Base-by-base conservation (phyloP, 306 rosid species). In the Malus fusca region DNA sequence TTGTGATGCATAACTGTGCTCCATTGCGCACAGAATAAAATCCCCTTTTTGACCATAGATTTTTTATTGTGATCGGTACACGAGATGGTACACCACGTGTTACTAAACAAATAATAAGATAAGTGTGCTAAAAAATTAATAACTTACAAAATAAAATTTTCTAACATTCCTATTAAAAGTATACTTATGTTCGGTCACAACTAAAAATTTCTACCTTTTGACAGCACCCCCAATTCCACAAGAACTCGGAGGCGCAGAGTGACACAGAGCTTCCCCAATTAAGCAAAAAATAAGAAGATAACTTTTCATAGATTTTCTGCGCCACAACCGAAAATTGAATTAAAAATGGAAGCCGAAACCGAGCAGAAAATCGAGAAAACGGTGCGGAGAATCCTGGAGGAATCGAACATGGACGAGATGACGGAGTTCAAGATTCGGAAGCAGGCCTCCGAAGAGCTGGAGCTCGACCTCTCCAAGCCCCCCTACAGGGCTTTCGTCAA, bases 361-460 rank as follows among this genome's bases (percentile, higher is more conserved):
- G 82, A 81, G 53, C 84, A 52, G 56, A 86, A 78, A 76, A 89
- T 95, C 80, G 87, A 88, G 48, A 88, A 76, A 75, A 75, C 93
- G 2, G 96, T 95, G 72, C 84, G 90, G 9, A 81, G 44, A 61
- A 90, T 92, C 72, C 80, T 95, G 8, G 75, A 89, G 48, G 86
- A 82, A 25, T 90, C 99, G 13, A 66, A 95, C 85, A 89, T 92
- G 97, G 93, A 92, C 73, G 84, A 90, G 63, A 76, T 90, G 43
- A 92, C 97, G 0, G 99, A 95, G 90, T 80, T 80, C 74, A 87
- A 86, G 88, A 84, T 95, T 77, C 89, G 99, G 22, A 86, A 88
- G 80, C 93, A 66, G 25, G 97, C 97, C 23, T 86, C 99, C 13
- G 46, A 37, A 19, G 87, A 90, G 51, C 85, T 92, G 5, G 84